phyloP scores from a whole-genome alignment of 106 monocot genomes.

The Dendrobium officinale region DNA sequence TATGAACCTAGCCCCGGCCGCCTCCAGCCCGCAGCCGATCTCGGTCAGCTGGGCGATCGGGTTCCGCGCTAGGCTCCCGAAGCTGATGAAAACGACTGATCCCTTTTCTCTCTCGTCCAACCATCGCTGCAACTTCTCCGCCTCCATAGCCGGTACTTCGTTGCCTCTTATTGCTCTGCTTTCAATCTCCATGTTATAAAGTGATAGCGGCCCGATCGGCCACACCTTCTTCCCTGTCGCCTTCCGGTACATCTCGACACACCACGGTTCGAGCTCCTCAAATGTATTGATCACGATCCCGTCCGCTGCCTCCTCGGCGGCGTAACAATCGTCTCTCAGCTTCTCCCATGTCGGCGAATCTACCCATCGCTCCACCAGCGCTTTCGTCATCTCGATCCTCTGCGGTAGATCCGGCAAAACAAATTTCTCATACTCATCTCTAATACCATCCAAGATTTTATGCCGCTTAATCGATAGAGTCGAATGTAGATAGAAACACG shows the following conservation, averaged over 20 bases:
- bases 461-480: neutral
- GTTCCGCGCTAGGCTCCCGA: slow-evolving; percentile 32
- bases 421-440: slow-evolving; percentile 2
- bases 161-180: slow-evolving; percentile 23
- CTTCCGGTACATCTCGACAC: slow-evolving; percentile 13
- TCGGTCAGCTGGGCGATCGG: slow-evolving; percentile 15
- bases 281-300: slow-evolving; percentile 53
- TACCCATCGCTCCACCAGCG: slow-evolving; percentile 34
- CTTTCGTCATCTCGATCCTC: slow-evolving; percentile 15
- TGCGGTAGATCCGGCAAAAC: slow-evolving; percentile 37
- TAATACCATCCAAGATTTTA: neutral
- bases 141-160: slow-evolving; percentile 13
- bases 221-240: slow-evolving; percentile 38
- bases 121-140: slow-evolving; percentile 21
- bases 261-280: slow-evolving; percentile 29
- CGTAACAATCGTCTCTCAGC: slow-evolving; percentile 9
- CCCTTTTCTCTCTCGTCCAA: slow-evolving; percentile 25
- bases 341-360: neutral
- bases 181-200: slow-evolving; percentile 16
- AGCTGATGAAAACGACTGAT: slow-evolving; percentile 49
- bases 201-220: slow-evolving; percentile 50
- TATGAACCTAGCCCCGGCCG: slow-evolving; percentile 30
- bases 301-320: slow-evolving; percentile 14
- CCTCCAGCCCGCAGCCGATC: slow-evolving; percentile 27
- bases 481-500: slow-evolving; percentile 5